Evolutionary conservation across 1,139 yeast species (phyloP), one percentile per base, ranked within the genome.

Genomic region (Candida frijolesensis): DNA sequence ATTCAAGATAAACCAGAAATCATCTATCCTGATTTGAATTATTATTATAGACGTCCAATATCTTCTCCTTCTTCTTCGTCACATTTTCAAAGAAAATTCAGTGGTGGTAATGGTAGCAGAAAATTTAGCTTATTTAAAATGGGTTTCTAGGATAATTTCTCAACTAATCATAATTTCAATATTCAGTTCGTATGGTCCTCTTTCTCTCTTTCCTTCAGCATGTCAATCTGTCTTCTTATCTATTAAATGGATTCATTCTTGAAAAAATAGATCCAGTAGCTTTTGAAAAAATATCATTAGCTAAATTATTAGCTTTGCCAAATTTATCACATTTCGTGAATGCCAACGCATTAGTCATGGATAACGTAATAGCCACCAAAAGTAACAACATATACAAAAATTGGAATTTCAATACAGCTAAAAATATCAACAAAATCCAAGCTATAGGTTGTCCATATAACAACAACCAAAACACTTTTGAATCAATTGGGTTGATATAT

Each of bases 291-390:
- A 83, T 57, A 53, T 73, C 76, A 35, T 72, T 71, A 12, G 85
- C 83, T 47, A 82, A 64, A 49, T 68, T 74, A 50, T 71, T 74
- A n/a, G 96, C 96, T 64, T 84, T 87, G 44, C 94, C 87, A 60
- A 89, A 92, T 68, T 87, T 89, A 65, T 92, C 97, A 69, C 97
- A 90, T 59, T 89, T 80, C 33, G 96, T 88, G 67, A 89, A 92
- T 0, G 97, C 97, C 71, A 90, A 75, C 0, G 96, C 87, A 65
- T 92, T 92, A 48, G 95, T 89, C 47, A 85, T 66, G 0, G 95
- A 86, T 56, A 92, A 75, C 2, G 84, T 79, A 19, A 88, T 67
- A 1, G 96, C 90, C 52, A 91, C 83, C 4, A 74, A 65, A 12
- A 86, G 85, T 45, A 86, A 68, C 27, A 87, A 71, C 55, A 89